Evolutionary conservation across 176 grass and related monocot genomes (phyloP).

Genomic region (Melocanna baccifera): DNA sequence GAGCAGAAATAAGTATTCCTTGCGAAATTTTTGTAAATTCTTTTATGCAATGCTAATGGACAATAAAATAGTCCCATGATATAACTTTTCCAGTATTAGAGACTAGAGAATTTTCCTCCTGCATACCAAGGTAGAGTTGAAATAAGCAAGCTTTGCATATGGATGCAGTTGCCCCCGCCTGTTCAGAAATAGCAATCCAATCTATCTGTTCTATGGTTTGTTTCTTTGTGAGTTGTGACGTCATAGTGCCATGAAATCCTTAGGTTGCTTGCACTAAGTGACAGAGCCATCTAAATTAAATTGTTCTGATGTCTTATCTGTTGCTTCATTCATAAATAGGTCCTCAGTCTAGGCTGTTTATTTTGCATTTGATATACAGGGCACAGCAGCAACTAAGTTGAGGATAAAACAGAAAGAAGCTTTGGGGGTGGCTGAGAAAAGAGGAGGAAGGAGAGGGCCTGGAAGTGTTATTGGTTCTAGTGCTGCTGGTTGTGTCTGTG

Average conservation of each 20-base stretch:
- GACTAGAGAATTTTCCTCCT: neutral
- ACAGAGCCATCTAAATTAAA: neutral
- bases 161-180: neutral
- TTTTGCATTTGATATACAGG: conserved; percentile 51
- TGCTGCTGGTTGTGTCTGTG: conserved; percentile 67
- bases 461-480: conserved; percentile 87
- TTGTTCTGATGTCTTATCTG: neutral
- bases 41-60: neutral
- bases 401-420: conserved; percentile 95
- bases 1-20: neutral
- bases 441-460: conserved; percentile 86
- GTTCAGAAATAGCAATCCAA: neutral
- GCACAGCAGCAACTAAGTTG: conserved; percentile 77
- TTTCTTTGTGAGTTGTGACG: neutral
- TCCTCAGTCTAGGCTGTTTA: conserved; percentile 31
- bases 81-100: neutral
- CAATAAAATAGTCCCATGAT: neutral
- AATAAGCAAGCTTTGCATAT: neutral
- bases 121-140: neutral
- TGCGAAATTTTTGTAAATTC: neutral
- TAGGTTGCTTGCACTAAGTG: neutral
- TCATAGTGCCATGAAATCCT: neutral
- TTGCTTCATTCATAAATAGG: neutral
- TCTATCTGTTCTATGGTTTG: neutral
- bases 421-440: conserved; percentile 82